These are phyloP conservation scores for Dacryopinax primogenitus DNA, from an alignment of 768 basidiomycete species.

Conservation along the genomic window DNA sequence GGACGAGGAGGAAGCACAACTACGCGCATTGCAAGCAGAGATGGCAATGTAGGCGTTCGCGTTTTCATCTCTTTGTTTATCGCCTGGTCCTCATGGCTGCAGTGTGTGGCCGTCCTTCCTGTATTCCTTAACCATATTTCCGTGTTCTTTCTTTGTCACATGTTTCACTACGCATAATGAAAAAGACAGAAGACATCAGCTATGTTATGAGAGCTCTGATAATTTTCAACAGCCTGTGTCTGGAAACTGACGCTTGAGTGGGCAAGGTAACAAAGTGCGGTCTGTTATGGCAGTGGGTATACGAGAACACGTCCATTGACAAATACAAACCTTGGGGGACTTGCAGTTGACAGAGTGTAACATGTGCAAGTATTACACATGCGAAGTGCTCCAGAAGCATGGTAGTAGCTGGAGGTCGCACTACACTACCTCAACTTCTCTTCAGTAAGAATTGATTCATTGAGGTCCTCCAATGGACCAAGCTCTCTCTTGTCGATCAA, in stretches of 20 bases:
- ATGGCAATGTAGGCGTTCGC: slow-evolving; percentile 51
- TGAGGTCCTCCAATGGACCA: slow-evolving; percentile 86
- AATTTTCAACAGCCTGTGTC: not conserved
- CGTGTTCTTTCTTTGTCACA: not conserved
- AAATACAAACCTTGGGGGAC: too few species aligned
- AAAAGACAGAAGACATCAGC: not conserved
- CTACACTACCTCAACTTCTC: slow-evolving; percentile 21
- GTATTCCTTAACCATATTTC: not conserved
- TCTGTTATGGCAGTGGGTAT: too few species aligned
- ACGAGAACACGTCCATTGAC: too few species aligned
- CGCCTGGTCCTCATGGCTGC: not conserved
- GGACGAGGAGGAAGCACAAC: slow-evolving; percentile 84
- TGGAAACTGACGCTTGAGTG: too few species aligned
- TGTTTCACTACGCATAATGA: slow-evolving; percentile 6
- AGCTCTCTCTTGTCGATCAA: slow-evolving; percentile 94
- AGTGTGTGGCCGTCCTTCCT: not conserved
- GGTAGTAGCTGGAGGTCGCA: not conserved
- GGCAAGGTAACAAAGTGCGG: too few species aligned
- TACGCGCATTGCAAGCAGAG: slow-evolving; percentile 76
- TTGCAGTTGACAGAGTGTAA: too few species aligned
- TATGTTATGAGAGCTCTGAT: not conserved
- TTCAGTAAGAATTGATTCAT: slow-evolving; percentile 70
- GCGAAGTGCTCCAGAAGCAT: not conserved
- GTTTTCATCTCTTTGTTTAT: not conserved
- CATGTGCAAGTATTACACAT: too few species aligned